phyloP scores from a whole-genome alignment of 108 stramenopile species.

The Cyclotella choctawhatcheeana region DNA sequence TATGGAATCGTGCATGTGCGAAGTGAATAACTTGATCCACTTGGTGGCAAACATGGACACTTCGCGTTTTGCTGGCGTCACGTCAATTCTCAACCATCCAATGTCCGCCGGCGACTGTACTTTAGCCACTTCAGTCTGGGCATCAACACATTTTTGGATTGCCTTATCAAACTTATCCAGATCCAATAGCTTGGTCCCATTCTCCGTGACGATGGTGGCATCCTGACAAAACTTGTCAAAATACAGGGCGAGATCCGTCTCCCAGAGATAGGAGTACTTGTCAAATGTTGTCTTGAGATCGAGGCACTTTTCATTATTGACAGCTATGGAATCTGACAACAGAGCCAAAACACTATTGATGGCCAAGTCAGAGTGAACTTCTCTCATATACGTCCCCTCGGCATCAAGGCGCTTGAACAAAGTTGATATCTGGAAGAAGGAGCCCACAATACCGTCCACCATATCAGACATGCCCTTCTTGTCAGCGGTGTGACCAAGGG shows the following conservation, averaged over 20 bases:
- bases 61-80: conserved; percentile 77
- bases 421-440: conserved; percentile 78
- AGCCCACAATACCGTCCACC: conserved; percentile 74
- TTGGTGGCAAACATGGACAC: conserved; percentile 64
- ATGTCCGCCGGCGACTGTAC: conserved; percentile 61
- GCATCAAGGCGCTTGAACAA: conserved; percentile 85
- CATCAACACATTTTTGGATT: conserved; percentile 72
- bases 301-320: conserved; percentile 66
- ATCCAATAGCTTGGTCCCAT: conserved; percentile 63
- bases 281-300: conserved; percentile 73
- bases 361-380: conserved; percentile 75
- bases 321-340: conserved; percentile 63
- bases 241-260: conserved; percentile 65
- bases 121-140: conserved; percentile 66
- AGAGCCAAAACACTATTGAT: conserved; percentile 68
- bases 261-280: conserved; percentile 77
- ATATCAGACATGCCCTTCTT: conserved; percentile 70
- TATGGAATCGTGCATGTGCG: conserved; percentile 59
- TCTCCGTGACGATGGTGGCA: conserved; percentile 63
- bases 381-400: conserved; percentile 85
- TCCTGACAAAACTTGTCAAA: conserved; percentile 76
- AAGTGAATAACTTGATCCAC: conserved; percentile 78
- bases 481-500: conserved; percentile 41
- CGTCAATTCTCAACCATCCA: conserved; percentile 88
- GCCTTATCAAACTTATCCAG: conserved; percentile 79